Evolutionary conservation across 2,329 filamentous ascomycete genomes (phyloP).

Genomic region (Neospermospora avenae): DNA sequence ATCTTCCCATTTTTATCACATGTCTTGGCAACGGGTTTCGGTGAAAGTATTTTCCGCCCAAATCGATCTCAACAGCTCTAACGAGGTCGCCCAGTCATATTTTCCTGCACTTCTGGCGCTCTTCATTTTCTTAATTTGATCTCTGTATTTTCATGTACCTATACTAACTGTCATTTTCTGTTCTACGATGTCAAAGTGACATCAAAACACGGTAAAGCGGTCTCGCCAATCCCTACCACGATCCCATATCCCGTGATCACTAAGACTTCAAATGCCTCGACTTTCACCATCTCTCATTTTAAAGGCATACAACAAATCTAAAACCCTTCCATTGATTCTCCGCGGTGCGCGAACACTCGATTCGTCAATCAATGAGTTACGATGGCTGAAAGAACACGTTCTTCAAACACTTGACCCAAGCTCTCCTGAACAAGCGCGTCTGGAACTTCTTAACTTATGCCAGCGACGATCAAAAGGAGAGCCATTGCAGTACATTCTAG

Average conservation of each 20-base stretch:
- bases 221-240: neutral
- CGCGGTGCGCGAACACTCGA: slow-evolving; percentile 58
- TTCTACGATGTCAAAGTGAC: neutral
- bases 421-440: neutral
- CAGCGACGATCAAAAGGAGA: slow-evolving; percentile 55
- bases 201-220: no score
- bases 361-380: slow-evolving; percentile 66
- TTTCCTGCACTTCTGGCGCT: neutral
- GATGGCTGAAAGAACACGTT: slow-evolving; percentile 67
- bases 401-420: slow-evolving; percentile 33
- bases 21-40: neutral
- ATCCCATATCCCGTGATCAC: neutral
- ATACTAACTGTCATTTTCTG: neutral
- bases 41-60: neutral
- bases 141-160: no score
- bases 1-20: neutral
- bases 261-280: slow-evolving; percentile 53
- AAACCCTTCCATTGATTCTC: slow-evolving; percentile 58
- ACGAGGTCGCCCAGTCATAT: neutral
- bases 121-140: neutral
- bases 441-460: slow-evolving; percentile 43
- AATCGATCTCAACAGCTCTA: no score
- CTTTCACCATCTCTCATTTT: slow-evolving; percentile 56
- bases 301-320: slow-evolving; percentile 50
- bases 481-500: slow-evolving; percentile 87